phyloP scores from a whole-genome alignment of 148 eudicot species.

The Drosera capensis region DNA sequence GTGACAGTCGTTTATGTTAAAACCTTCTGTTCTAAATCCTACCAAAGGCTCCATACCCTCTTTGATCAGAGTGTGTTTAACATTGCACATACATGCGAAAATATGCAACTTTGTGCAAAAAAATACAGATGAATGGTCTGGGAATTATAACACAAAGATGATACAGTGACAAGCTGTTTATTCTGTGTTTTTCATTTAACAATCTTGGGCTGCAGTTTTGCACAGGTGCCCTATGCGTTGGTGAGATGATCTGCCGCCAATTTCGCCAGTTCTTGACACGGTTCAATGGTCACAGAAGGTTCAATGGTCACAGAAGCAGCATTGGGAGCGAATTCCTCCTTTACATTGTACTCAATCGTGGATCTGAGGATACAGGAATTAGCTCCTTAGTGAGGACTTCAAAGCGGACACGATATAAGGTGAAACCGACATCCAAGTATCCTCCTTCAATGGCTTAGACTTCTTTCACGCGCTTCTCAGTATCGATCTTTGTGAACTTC shows the following conservation, averaged over 20 bases:
- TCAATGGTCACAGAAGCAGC: constrained; percentile 18
- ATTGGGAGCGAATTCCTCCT: constrained; percentile 24
- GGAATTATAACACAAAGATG: too few relatives aligned
- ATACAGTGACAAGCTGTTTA: too few relatives aligned
- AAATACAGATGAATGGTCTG: too few relatives aligned
- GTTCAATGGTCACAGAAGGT: too few relatives aligned
- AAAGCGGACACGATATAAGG: constrained; percentile 19
- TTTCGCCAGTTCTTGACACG: constrained; percentile 10
- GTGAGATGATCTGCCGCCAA: constrained; percentile 4
- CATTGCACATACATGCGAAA: too few relatives aligned
- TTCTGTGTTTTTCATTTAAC: too few relatives aligned
- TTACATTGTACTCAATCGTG: constrained; percentile 36
- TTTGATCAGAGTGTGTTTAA: too few relatives aligned
- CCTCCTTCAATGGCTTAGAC: constrained; percentile 45
- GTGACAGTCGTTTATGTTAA: too few relatives aligned
- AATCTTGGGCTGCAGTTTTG: too few relatives aligned
- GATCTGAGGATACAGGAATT: constrained; percentile 19
- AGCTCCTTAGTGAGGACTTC: constrained; percentile 23
- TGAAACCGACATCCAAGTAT: constrained; percentile 35
- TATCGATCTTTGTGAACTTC: constrained; percentile 30
- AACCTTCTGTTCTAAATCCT: too few relatives aligned
- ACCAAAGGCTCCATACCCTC: too few relatives aligned
- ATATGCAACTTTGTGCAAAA: too few relatives aligned
- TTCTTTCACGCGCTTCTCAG: constrained; percentile 33
- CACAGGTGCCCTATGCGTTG: not conserved